phyloP scores from a whole-genome alignment of 208 protist genomes.

The Phytomonas sp. region DNA sequence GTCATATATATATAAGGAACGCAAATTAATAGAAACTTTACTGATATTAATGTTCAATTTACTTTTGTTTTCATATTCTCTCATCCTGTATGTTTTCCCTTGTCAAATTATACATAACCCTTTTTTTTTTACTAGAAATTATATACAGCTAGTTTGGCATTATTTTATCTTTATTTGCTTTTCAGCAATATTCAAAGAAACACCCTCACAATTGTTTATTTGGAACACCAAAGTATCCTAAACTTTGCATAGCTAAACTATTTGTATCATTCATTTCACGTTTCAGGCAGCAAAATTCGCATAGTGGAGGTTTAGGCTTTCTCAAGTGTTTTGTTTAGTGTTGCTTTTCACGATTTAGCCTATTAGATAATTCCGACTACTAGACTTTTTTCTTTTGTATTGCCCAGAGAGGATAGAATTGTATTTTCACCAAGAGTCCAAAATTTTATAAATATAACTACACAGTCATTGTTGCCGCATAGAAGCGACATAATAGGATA shows the following conservation, averaged over 20 bases:
- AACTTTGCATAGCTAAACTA: background rate
- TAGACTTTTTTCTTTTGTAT: conserved; percentile 12
- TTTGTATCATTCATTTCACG: background rate
- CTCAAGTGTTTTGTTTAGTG: background rate
- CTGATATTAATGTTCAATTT: background rate
- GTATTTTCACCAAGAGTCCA: background rate
- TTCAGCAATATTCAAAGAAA: conserved; percentile 2
- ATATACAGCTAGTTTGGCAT: conserved; percentile 5
- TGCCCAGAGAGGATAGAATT: background rate
- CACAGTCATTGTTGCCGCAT: background rate
- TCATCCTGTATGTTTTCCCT: background rate
- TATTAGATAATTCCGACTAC: background rate
- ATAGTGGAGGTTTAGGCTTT: background rate
- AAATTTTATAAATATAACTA: background rate
- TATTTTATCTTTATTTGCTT: conserved; percentile 1
- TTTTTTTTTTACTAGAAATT: conserved; percentile 4
- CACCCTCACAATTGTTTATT: conserved; percentile 7
- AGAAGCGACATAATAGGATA: background rate
- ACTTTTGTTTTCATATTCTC: background rate
- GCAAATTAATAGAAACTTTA: background rate
- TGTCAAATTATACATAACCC: background rate
- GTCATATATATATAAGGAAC: background rate
- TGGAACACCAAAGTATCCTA: background rate
- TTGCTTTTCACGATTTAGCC: background rate
- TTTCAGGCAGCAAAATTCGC: background rate